These are phyloP conservation scores for Russula abietina DNA, from an alignment of 768 basidiomycete genomes.

Conservation along the genomic window DNA sequence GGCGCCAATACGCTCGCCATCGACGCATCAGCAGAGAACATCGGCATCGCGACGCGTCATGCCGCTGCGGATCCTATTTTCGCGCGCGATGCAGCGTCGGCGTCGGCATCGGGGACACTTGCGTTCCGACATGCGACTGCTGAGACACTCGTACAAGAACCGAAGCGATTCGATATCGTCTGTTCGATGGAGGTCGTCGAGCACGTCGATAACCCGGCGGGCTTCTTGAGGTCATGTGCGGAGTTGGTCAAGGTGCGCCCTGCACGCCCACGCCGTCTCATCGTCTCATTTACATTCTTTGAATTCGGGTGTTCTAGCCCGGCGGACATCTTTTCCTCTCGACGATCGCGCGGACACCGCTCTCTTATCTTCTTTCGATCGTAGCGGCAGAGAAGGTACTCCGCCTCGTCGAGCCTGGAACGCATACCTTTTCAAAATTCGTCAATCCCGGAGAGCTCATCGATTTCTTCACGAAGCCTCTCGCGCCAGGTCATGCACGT, in stretches of 20 bases:
- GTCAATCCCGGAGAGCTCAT: slow-evolving; percentile 82
- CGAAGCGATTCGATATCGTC: slow-evolving; percentile 79
- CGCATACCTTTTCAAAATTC: slow-evolving; percentile 89
- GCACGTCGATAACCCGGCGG: slow-evolving; percentile 88
- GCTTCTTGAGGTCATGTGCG: slow-evolving; percentile 77
- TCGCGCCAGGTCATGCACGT: slow-evolving; percentile 25
- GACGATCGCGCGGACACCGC: slow-evolving; percentile 82
- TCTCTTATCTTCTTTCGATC: slow-evolving; percentile 66
- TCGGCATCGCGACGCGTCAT: slow-evolving; percentile 77
- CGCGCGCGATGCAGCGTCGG: neutral
- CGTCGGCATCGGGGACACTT: slow-evolving; percentile 17
- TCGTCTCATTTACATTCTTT: neutral
- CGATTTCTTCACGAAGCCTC: slow-evolving; percentile 67
- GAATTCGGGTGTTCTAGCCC: slow-evolving; percentile 46
- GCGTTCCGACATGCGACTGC: slow-evolving; percentile 69
- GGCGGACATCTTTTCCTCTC: slow-evolving; percentile 95
- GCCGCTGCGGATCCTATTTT: slow-evolving; percentile 71
- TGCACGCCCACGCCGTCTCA: neutral
- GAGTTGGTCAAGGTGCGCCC: slow-evolving; percentile 75
- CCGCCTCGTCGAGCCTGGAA: slow-evolving; percentile 74
- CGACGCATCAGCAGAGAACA: slow-evolving; percentile 85
- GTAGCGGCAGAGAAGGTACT: slow-evolving; percentile 77
- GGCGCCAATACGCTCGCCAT: slow-evolving; percentile 88
- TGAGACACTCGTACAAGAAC: slow-evolving; percentile 61
- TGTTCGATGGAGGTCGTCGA: slow-evolving; percentile 98